Percentiles rank a stretch among this genome's conserved stretches.
These are phyloP conservation scores for Oehlia diaphana DNA, from an alignment of 192 early-diverging fungal genomes.

Conservation along the genomic window DNA sequence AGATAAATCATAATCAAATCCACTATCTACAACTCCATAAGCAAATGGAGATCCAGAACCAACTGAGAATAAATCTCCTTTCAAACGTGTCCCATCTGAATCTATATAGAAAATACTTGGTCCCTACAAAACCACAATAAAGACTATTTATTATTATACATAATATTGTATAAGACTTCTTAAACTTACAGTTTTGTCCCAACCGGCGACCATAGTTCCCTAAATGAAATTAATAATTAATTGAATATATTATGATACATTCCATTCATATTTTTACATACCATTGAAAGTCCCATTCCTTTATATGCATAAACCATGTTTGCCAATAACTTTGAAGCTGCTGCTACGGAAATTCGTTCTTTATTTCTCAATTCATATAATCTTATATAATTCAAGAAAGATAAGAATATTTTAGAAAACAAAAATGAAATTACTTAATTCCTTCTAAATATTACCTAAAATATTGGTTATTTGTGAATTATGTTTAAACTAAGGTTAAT, in stretches of 20 bases:
- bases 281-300: slow-evolving; percentile 98
- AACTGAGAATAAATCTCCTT: slow-evolving; percentile 90
- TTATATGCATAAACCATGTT: slow-evolving; percentile 99
- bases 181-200: slow-evolving; percentile 83
- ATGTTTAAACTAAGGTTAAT: slow-evolving; percentile 18
- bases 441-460: too few species aligned
- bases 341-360: slow-evolving; percentile 97
- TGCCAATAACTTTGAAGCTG: slow-evolving; percentile 92
- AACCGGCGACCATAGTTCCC: slow-evolving; percentile 98
- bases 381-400: slow-evolving; percentile 29
- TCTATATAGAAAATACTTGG: slow-evolving; percentile 97
- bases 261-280: slow-evolving; percentile 18
- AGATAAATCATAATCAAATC: slow-evolving; percentile 79
- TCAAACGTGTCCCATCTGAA: slow-evolving; percentile 87
- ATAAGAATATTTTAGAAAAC: too few species aligned
- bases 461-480: not conserved
- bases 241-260: not conserved
- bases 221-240: slow-evolving; percentile 18
- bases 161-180: not conserved
- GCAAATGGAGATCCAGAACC: slow-evolving; percentile 99
- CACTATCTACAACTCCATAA: slow-evolving; percentile 94
- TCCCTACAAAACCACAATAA: slow-evolving; percentile 51
- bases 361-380: slow-evolving; percentile 97
- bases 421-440: too few species aligned
- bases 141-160: not conserved